Percentiles rank a stretch among this genome's conserved stretches.
Evolutionary conservation across 164 flowering plant species (phyloP).

Genomic region (Magnolia officinalis): DNA sequence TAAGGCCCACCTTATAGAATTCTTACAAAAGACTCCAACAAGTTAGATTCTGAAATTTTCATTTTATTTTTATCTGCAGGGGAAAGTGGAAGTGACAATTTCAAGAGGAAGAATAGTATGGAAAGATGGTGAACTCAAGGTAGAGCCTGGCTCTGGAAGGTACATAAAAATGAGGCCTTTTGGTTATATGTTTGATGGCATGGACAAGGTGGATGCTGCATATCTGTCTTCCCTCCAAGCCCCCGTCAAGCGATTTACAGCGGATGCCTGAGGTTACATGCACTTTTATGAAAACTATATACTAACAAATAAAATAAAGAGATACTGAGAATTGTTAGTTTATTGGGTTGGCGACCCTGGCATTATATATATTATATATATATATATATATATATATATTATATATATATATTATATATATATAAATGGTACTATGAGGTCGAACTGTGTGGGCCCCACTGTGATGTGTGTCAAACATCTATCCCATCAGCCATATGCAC

Average conservation of each 20-base stretch:
- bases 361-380: too few relatives aligned
- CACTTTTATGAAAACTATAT: neutral
- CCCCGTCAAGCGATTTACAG: constrained; percentile 55
- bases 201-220: constrained; percentile 60
- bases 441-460: too few relatives aligned
- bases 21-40: too few relatives aligned
- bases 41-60: neutral
- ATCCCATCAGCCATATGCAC: too few relatives aligned
- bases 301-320: too few relatives aligned
- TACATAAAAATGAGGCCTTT: constrained; percentile 76
- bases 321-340: too few relatives aligned
- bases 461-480: too few relatives aligned
- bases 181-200: constrained; percentile 64
- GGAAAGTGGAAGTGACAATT: constrained; percentile 90
- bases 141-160: constrained; percentile 73
- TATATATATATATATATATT: too few relatives aligned
- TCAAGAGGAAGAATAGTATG: constrained; percentile 89
- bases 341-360: too few relatives aligned
- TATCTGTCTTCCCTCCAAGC: constrained; percentile 73
- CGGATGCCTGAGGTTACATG: constrained; percentile 18
- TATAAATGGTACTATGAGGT: too few relatives aligned
- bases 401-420: too few relatives aligned
- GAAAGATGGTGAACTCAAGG: constrained; percentile 69
- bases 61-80: constrained; percentile 41
- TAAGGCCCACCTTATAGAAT: too few relatives aligned